Evolutionary conservation across 768 basidiomycete genomes (phyloP), one percentile per base, ranked within the genome.

Genomic region (Flagelloscypha sp.): DNA sequence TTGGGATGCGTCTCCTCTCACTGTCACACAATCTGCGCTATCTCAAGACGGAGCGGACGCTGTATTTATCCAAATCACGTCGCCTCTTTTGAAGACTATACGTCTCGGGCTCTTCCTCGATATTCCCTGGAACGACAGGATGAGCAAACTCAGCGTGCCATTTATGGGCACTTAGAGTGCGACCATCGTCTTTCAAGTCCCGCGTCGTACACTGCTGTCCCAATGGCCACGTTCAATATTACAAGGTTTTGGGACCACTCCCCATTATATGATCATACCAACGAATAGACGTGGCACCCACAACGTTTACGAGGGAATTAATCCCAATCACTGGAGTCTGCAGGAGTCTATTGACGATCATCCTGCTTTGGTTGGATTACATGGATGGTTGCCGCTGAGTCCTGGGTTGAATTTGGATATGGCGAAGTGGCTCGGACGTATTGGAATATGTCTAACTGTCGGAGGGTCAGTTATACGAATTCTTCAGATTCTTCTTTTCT

Each of bases 111-210:
- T 75, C 0, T 76, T 74, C 50, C 42, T 78, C 9, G 74, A 78
- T 48, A 75, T 72, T 43, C 74, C 74, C 5, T 78, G 72, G 72
- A 72, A 72, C 50, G 74, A 74, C 41, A 74, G 76, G n/a, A 54
- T 47, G 12, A 38, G 50, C n/a, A 74, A 76, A 46, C 76, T 76
- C 48, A 62, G 63, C n/a, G 74, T 68, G 4, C 75, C 75, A 1
- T 75, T 74, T 43, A 74, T 78, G 0, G 76, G 76, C 2, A 50
- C 50, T n/a, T 75, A 55, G 55, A 64, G 68, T 40, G 58, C 56
- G 28, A 62, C 67, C 74, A 77, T 39, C 60, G 54, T 0, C 44
- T 69, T 31, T 66, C 56, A 5, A 41, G 52, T 10, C 52, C 63
- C 3, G 60, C 58, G 0, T 70, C 70, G 50, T 52, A 63, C 38